Percentiles rank a stretch among this genome's conserved stretches.
Evolutionary conservation across 805 yeast genomes (phyloP).

Genomic region (Hemisphaericaspora nanyangensis): DNA sequence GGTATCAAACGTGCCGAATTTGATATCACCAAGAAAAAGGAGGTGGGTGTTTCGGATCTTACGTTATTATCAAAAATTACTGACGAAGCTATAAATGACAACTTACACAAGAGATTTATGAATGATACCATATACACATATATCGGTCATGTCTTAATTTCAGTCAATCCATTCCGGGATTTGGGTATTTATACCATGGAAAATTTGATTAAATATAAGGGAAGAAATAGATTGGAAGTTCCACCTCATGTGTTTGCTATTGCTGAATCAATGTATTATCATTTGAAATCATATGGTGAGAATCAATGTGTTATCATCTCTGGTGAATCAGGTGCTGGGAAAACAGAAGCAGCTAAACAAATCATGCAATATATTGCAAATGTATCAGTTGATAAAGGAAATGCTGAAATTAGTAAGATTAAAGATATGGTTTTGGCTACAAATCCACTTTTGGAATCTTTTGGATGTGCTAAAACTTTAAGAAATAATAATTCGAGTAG

Average conservation of each 20-base stretch:
- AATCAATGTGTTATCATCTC: constrained; percentile 96
- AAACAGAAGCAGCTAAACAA: constrained; percentile 96
- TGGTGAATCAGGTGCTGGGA: constrained; percentile 98
- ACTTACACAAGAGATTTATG: constrained; percentile 81
- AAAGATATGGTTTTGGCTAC: constrained; percentile 98
- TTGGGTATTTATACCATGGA: constrained; percentile 90
- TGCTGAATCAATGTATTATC: constrained; percentile 95
- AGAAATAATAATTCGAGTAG: constrained; percentile 87
- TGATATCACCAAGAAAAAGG: constrained; percentile 83
- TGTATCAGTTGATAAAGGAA: constrained; percentile 67
- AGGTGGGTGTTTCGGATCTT: constrained; percentile 96
- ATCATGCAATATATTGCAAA: constrained; percentile 96
- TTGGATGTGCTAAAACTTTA: constrained; percentile 91
- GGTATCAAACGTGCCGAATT: constrained; percentile 83
- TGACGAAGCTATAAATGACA: constrained; percentile 90
- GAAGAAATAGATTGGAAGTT: constrained; percentile 90
- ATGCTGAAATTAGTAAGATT: constrained; percentile 73
- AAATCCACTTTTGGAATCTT: constrained; percentile 84
- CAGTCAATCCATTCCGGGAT: constrained; percentile 95
- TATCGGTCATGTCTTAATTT: constrained; percentile 90
- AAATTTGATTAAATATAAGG: constrained; percentile 71
- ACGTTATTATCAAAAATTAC: constrained; percentile 84
- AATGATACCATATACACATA: constrained; percentile 89
- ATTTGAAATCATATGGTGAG: constrained; percentile 89
- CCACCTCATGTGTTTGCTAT: constrained; percentile 98